phyloP scores from a whole-genome alignment of 331 rosid genomes.

The Spiraea crenata region DNA sequence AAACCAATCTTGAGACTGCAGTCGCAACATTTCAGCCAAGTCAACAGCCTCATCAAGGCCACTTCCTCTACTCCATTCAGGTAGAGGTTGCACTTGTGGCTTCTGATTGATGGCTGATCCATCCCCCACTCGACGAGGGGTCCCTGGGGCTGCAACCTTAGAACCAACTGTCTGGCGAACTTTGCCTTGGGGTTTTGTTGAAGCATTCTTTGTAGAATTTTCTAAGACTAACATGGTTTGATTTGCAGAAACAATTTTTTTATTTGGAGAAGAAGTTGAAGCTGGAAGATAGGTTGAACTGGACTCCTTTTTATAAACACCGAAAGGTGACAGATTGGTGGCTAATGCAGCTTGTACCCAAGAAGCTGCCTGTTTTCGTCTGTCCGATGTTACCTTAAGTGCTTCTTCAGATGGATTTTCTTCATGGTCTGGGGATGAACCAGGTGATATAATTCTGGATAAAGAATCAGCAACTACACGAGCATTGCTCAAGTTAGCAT shows the following conservation, averaged over 20 bases:
- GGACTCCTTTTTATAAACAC: slow-evolving; percentile 57
- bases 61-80: slow-evolving; percentile 74
- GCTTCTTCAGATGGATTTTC: slow-evolving; percentile 59
- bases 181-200: slow-evolving; percentile 54
- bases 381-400: slow-evolving; percentile 50
- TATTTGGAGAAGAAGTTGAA: slow-evolving; percentile 52
- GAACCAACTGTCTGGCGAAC: slow-evolving; percentile 40
- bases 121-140: slow-evolving; percentile 54
- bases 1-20: slow-evolving; percentile 78
- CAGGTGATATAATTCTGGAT: slow-evolving; percentile 44
- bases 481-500: slow-evolving; percentile 52
- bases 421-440: slow-evolving; percentile 55
- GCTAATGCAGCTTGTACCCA: slow-evolving; percentile 93
- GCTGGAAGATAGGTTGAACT: slow-evolving; percentile 35
- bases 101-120: slow-evolving; percentile 44
- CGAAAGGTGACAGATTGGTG: slow-evolving; percentile 71
- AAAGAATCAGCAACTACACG: slow-evolving; percentile 58
- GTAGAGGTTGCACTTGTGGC: slow-evolving; percentile 51
- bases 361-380: slow-evolving; percentile 58
- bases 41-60: slow-evolving; percentile 67
- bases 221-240: slow-evolving; percentile 64
- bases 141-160: slow-evolving; percentile 45
- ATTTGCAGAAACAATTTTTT: slow-evolving; percentile 46
- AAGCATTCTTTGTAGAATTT: slow-evolving; percentile 52
- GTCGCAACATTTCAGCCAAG: slow-evolving; percentile 58